Evolutionary conservation across 257 asterid genomes (phyloP).

Genomic region (Paraleonurus japonicus): DNA sequence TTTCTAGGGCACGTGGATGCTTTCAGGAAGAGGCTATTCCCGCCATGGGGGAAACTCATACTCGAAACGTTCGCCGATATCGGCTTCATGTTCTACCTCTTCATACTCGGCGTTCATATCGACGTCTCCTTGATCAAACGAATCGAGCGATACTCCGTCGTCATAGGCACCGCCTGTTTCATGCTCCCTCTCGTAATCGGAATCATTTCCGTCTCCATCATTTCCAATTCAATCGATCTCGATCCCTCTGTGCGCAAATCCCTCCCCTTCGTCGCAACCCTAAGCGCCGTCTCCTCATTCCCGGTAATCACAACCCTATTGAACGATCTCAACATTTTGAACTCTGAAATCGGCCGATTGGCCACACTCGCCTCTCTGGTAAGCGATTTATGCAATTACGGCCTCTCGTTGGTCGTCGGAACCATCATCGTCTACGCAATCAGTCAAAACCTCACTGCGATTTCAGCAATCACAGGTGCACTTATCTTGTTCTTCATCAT

Average conservation of each 20-base stretch:
- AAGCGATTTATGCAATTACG: slow-evolving; percentile 40
- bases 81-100: slow-evolving; percentile 56
- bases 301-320: slow-evolving; percentile 54
- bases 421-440: not conserved
- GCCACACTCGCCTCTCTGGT: slow-evolving; percentile 51
- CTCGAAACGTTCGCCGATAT: slow-evolving; percentile 51
- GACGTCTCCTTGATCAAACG: slow-evolving; percentile 39
- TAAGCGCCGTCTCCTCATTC: slow-evolving; percentile 45
- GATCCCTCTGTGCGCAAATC: slow-evolving; percentile 16
- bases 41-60: slow-evolving; percentile 38
- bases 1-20: slow-evolving; percentile 23
- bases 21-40: slow-evolving; percentile 30
- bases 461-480: slow-evolving; percentile 14
- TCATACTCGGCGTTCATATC: slow-evolving; percentile 49
- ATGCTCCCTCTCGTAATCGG: slow-evolving; percentile 21
- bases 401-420: slow-evolving; percentile 2
- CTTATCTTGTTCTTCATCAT: not conserved
- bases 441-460: not conserved
- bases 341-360: slow-evolving; percentile 56
- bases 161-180: slow-evolving; percentile 43
- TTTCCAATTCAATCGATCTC: slow-evolving; percentile 1
- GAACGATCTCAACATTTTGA: slow-evolving; percentile 57
- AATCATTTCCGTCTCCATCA: not conserved
- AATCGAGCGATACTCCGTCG: slow-evolving; percentile 32
- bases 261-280: slow-evolving; percentile 31